These are phyloP conservation scores for Dioscorea zingiberensis DNA, from an alignment of 106 monocot species.

Conservation along the genomic window DNA sequence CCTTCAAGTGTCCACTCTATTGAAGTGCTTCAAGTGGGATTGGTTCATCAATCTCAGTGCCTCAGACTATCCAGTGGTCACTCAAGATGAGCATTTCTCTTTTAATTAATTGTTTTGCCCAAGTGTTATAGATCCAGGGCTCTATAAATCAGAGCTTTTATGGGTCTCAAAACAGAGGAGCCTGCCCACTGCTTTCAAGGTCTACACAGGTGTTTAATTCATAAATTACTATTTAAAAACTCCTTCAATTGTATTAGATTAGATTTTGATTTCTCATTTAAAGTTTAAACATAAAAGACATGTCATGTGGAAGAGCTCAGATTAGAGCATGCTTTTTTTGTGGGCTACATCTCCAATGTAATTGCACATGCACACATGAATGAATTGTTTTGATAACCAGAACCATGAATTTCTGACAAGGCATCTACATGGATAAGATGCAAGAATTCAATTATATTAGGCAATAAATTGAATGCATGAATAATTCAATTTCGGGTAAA, in stretches of 20 bases:
- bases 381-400: neutral
- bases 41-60: conserved; percentile 98
- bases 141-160: conserved; percentile 76
- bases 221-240: too few species aligned
- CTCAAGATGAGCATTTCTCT: conserved; percentile 34
- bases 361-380: neutral
- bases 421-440: too few species aligned
- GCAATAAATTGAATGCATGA: neutral
- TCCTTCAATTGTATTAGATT: conserved; percentile 1
- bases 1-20: conserved; percentile 48
- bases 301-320: neutral
- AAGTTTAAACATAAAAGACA: too few species aligned
- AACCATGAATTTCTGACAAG: neutral
- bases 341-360: neutral
- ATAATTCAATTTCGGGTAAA: too few species aligned
- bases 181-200: conserved; percentile 78
- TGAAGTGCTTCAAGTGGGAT: conserved; percentile 69
- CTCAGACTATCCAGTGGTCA: conserved; percentile 83
- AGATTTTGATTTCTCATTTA: too few species aligned
- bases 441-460: neutral
- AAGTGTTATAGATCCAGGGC: conserved; percentile 62
- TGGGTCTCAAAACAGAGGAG: conserved; percentile 50
- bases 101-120: too few species aligned
- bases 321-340: neutral
- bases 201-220: conserved; percentile 64